Conservation (phyloP, 257 asterid species). For the Fraxinus excelsior region DNA sequence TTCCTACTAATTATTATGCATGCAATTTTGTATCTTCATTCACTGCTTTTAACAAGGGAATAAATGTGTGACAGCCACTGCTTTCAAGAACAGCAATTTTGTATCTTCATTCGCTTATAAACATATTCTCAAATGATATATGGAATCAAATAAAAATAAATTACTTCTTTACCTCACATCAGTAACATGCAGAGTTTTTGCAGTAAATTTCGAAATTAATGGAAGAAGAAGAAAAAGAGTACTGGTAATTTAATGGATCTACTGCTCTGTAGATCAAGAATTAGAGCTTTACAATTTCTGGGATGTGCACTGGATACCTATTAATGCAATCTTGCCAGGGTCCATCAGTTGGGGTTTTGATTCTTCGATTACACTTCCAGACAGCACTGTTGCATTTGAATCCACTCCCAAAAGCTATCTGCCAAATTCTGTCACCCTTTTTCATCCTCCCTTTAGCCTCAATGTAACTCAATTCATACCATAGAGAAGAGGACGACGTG, state of each 20-base stretch:
- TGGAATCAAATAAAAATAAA: conserved; percentile 21
- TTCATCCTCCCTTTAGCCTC: conserved; percentile 83
- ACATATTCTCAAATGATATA: conserved; percentile 5
- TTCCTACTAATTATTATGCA: too few relatives aligned
- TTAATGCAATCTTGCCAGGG: conserved; percentile 83
- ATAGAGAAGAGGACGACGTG: conserved; percentile 78
- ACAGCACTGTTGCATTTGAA: conserved; percentile 86
- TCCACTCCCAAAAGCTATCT: conserved; percentile 86
- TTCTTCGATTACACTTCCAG: conserved; percentile 75
- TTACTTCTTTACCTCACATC: conserved; percentile 23
- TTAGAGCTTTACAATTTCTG: conserved; percentile 76
- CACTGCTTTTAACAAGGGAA: too few relatives aligned
- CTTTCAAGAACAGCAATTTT: conserved; percentile 9
- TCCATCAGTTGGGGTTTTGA: conserved; percentile 56
- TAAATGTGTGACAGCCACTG: not conserved
- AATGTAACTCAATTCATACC: conserved; percentile 76
- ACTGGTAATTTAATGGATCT: not conserved
- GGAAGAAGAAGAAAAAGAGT: not conserved
- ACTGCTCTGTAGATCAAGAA: not conserved
- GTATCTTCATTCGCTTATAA: conserved; percentile 14
- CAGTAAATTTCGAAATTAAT: not conserved
- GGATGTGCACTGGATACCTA: conserved; percentile 77
- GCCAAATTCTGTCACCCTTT: conserved; percentile 79
- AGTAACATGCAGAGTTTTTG: conserved; percentile 33
- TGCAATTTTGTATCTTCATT: too few relatives aligned